phyloP scores from a whole-genome alignment of 108 stramenopile species.

The Skeletonema potamos region DNA sequence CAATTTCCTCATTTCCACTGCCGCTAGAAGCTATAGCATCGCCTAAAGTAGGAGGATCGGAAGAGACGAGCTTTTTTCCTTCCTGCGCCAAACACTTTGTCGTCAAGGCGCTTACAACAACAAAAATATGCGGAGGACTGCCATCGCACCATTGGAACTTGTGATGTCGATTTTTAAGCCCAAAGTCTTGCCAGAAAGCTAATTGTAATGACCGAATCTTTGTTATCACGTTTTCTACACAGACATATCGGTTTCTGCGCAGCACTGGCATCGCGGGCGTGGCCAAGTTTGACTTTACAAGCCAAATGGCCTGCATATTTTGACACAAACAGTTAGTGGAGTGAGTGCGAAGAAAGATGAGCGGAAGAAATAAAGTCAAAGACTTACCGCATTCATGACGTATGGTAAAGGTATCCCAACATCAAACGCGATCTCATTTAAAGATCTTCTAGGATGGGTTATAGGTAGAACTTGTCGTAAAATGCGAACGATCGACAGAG shows the following conservation, averaged over 20 bases:
- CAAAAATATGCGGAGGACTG: constrained; percentile 32
- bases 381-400: constrained; percentile 61
- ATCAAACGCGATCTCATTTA: constrained; percentile 71
- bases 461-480: constrained; percentile 58
- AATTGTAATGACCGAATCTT: constrained; percentile 52
- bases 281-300: constrained; percentile 57
- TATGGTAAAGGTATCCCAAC: constrained; percentile 61
- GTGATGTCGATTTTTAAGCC: constrained; percentile 19
- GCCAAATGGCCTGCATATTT: constrained; percentile 21
- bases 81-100: constrained; percentile 12
- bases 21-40: constrained; percentile 28
- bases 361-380: background rate
- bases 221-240: constrained; percentile 41
- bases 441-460: constrained; percentile 61
- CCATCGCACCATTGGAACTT: constrained; percentile 43
- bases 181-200: constrained; percentile 73
- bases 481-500: constrained; percentile 21
- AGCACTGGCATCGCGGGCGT: constrained; percentile 59
- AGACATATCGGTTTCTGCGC: constrained; percentile 47
- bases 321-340: no score
- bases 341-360: background rate
- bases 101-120: constrained; percentile 39
- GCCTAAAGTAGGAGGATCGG: constrained; percentile 29
- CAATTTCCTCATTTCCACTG: constrained; percentile 28
- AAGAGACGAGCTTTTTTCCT: background rate